Base-by-base conservation (phyloP, 148 eudicot genomes). In the Chenopodium suecicum region DNA sequence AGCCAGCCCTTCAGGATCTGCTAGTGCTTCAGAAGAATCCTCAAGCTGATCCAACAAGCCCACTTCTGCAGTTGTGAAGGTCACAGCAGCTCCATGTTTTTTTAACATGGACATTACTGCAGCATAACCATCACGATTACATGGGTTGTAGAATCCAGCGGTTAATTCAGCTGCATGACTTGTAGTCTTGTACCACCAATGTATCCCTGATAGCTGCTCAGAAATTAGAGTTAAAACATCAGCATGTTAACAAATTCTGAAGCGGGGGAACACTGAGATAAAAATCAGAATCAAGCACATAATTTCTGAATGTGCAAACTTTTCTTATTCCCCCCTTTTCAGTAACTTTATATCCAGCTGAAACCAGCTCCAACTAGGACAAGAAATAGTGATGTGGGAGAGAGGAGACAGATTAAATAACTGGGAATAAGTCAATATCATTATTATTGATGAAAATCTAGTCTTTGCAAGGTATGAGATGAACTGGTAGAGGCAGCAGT, bases 131-230 rank as follows among this genome's bases (percentile, higher is more conserved):
- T 97, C 93, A 44, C 94, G 98, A 83, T 97, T 92, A 84, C 90
- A 81, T 20, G 98, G 85, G 87, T 97, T 97, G 86, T 94, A 90
- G 87, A 87, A 90, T 77, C 99, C 99, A 81, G 98, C 93, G 60
- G 97, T 92, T 89, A 97, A 82, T 84, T 97, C 99, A 80, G 99
- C 94, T 78, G 97, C 99, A 88, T 97, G 99, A 87, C 99, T 92
- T 80, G 92, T 85, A 79, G 97, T 91, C 91, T 92, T 97, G 87
- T 94, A 97, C 99, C 98, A 97, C 95, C 97, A 92, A 86, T 90
- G 91, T 78, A 90, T 85, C 75, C 98, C 91, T 75, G 95, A 77
- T 69, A 97, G 81, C 99, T 97, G 94, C 85, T 85, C 86, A 81
- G 41, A 84, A 66, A 75, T 86, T 31, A 50, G 70, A 82, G 68